A percentile compares a stretch with the other conserved stretches of the same genome.
These are phyloP conservation scores for Ceratobasidium sp. DNA, from an alignment of 1,284 basidiomycete species.

Conservation along the genomic window DNA sequence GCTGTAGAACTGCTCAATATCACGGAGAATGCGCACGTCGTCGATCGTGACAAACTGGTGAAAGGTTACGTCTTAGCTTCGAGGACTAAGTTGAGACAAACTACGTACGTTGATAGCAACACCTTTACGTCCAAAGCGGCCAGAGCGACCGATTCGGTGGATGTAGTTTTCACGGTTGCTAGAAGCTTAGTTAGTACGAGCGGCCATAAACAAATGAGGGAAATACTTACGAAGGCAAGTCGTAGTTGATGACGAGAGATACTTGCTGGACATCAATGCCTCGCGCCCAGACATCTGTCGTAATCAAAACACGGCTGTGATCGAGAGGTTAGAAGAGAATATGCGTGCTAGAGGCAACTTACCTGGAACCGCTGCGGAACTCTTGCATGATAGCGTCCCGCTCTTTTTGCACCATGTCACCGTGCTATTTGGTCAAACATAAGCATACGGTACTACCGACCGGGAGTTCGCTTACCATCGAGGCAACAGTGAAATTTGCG, in stretches of 20 bases:
- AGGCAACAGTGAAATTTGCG: slow-evolving; percentile 95
- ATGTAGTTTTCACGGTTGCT: slow-evolving; percentile 98
- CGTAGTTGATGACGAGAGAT: slow-evolving; percentile 98
- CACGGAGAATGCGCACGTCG: slow-evolving; percentile 89
- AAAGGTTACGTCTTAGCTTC: slow-evolving; percentile 51
- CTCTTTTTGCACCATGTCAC: slow-evolving; percentile 99
- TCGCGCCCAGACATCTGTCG: slow-evolving; percentile 98
- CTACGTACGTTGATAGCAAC: slow-evolving; percentile 85
- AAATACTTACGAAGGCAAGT: slow-evolving; percentile 84
- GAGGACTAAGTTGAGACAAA: slow-evolving; percentile 14
- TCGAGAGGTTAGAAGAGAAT: slow-evolving; percentile 10
- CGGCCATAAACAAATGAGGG: slow-evolving; percentile 7
- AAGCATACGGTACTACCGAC: background rate
- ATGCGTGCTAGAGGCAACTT: slow-evolving; percentile 58
- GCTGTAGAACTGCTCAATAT: slow-evolving; percentile 91
- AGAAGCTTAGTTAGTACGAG: slow-evolving; percentile 41
- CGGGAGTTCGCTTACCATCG: slow-evolving; percentile 66
- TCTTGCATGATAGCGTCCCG: slow-evolving; percentile 99
- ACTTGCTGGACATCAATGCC: slow-evolving; percentile 99
- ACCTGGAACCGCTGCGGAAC: slow-evolving; percentile 95
- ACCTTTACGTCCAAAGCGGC: slow-evolving; percentile 95
- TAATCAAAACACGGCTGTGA: slow-evolving; percentile 90
- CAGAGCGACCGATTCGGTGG: slow-evolving; percentile 95
- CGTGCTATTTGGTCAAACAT: slow-evolving; percentile 67
- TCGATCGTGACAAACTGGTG: slow-evolving; percentile 89